Evolutionary conservation across 2,329 filamentous ascomycete species (phyloP).

Genomic region (Tolypocladium cylindrosporum): DNA sequence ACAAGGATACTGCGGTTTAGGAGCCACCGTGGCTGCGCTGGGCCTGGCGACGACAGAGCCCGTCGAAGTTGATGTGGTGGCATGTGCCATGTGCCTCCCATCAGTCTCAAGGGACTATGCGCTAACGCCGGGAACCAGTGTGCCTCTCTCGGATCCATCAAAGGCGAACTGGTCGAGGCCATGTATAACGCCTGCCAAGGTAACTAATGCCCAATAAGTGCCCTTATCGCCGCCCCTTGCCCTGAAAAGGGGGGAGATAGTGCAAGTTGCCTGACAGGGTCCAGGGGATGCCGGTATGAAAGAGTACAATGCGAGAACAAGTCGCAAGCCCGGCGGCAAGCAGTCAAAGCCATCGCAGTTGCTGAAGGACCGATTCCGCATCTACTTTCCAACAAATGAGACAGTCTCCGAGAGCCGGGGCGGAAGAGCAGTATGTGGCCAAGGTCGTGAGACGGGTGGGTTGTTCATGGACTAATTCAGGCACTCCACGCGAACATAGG

Average conservation of each 20-base stretch:
- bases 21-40: constrained; percentile 53
- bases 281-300: constrained; percentile 29
- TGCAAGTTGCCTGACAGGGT: constrained; percentile 2
- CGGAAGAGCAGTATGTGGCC: constrained; percentile 37
- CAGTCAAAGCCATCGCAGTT: constrained; percentile 10
- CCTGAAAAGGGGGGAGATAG: constrained; percentile 2
- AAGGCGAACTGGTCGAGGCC: constrained; percentile 51
- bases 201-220: constrained; percentile 15
- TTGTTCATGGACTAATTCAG: constrained; percentile 8
- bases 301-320: constrained; percentile 31
- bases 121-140: constrained; percentile 34
- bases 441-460: neutral
- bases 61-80: constrained; percentile 64
- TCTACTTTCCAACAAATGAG: constrained; percentile 71
- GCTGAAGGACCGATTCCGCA: constrained; percentile 45
- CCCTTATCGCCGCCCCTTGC: neutral
- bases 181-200: constrained; percentile 47
- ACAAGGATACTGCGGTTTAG: constrained; percentile 65
- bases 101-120: too few species aligned
- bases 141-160: constrained; percentile 74
- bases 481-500: constrained; percentile 27
- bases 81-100: constrained; percentile 24
- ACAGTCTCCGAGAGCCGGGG: constrained; percentile 59
- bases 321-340: constrained; percentile 13
- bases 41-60: constrained; percentile 44